Evolutionary conservation across 345 rosid genomes (phyloP).

Genomic region (Ceriops zippeliana): DNA sequence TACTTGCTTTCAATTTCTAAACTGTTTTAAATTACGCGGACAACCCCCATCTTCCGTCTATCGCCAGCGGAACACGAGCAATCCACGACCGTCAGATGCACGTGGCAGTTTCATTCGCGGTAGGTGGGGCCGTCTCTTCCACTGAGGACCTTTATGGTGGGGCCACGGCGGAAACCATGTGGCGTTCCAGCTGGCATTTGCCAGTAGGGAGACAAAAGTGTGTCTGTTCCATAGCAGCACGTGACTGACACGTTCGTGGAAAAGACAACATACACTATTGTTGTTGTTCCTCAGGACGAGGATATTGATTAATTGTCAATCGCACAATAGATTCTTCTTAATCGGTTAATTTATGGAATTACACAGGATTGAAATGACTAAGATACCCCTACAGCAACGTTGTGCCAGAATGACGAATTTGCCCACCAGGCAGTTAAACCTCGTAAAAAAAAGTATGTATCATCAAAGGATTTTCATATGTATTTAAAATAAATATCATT

Average conservation of each 20-base stretch:
- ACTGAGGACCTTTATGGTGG: constrained; percentile 5
- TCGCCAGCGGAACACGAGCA: not conserved
- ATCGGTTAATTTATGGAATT: too few species aligned
- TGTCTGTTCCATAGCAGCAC: constrained; percentile 34
- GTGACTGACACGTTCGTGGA: constrained; percentile 44
- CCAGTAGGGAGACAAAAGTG: constrained; percentile 31
- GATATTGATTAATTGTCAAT: too few species aligned
- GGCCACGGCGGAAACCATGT: constrained; percentile 16
- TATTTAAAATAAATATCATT: too few species aligned
- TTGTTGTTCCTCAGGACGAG: too few species aligned
- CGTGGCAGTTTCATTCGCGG: not conserved
- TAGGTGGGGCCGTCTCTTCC: not conserved
- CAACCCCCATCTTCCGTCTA: not conserved
- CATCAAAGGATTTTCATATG: too few species aligned
- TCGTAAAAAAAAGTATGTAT: too few species aligned
- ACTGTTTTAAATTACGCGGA: not conserved
- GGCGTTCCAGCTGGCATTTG: constrained; percentile 21
- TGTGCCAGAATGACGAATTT: too few species aligned
- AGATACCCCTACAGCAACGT: too few species aligned
- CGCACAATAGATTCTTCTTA: too few species aligned
- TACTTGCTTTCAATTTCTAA: too few species aligned
- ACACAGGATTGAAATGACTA: too few species aligned
- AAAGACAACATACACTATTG: constrained; percentile 4
- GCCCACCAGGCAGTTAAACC: too few species aligned
- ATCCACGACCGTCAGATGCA: constrained; percentile 6